These are phyloP conservation scores for Boletus fagicola DNA, from an alignment of 768 basidiomycete genomes.

Conservation along the genomic window DNA sequence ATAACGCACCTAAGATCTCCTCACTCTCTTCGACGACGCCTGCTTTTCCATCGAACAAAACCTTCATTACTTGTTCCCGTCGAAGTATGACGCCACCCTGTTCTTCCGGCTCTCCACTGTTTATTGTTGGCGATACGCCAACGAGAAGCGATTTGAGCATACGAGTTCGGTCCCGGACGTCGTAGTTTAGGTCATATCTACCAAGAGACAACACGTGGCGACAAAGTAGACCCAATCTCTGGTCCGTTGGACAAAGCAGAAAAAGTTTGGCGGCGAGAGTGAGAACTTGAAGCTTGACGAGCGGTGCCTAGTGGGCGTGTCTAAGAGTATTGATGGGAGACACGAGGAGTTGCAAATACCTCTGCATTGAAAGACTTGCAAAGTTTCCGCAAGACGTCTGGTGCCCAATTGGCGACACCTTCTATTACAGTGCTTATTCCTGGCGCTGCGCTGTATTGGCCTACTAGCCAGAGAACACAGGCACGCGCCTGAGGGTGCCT, in stretches of 20 bases:
- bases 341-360: constrained; percentile 39
- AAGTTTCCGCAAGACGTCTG: constrained; percentile 82
- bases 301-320: constrained; percentile 41
- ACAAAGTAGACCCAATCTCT: constrained; percentile 50
- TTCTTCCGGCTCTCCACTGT: constrained; percentile 41
- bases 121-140: constrained; percentile 45
- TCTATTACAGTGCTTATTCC: constrained; percentile 40
- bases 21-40: constrained; percentile 41
- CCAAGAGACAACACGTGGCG: constrained; percentile 81
- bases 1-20: constrained; percentile 32
- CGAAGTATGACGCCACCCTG: constrained; percentile 74
- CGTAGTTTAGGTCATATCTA: constrained; percentile 84
- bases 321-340: neutral
- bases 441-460: constrained; percentile 67
- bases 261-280: constrained; percentile 86
- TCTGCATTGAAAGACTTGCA: constrained; percentile 73
- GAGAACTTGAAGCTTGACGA: constrained; percentile 80
- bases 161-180: constrained; percentile 87
- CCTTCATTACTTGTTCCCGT: constrained; percentile 75
- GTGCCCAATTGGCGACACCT: constrained; percentile 75
- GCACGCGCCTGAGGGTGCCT: constrained; percentile 78
- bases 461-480: constrained; percentile 90
- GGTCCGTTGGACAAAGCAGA: constrained; percentile 58
- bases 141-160: constrained; percentile 70
- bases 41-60: constrained; percentile 77